Evolutionary conservation across 257 asterid genomes (phyloP).

Genomic region (Forsythia suspensa): DNA sequence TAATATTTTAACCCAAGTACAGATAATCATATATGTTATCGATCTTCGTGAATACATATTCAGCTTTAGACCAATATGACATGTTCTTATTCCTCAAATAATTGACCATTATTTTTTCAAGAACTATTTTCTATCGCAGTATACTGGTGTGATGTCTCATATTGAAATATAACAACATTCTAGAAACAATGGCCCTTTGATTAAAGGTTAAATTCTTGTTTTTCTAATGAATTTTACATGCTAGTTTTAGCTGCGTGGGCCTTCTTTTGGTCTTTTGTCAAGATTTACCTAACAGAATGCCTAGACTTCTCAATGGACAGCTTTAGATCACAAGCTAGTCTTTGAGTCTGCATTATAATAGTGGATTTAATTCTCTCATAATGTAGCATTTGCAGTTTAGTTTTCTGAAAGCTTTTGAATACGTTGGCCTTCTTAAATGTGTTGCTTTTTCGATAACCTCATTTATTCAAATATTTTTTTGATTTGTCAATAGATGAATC

Average conservation of each 20-base stretch:
- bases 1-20: neutral
- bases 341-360: neutral
- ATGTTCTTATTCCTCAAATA: neutral
- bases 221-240: neutral
- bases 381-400: neutral
- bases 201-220: neutral
- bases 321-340: neutral
- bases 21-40: neutral
- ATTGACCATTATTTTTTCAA: neutral
- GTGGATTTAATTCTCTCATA: neutral
- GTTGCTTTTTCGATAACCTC: slow-evolving; percentile 4
- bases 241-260: neutral
- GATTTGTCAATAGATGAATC: slow-evolving; percentile 48
- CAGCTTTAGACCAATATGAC: neutral
- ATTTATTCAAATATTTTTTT: slow-evolving; percentile 29
- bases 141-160: neutral
- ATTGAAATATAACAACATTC: neutral
- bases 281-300: slow-evolving; percentile 1
- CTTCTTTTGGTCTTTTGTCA: neutral
- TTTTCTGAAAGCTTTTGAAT: slow-evolving; percentile 1
- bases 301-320: neutral
- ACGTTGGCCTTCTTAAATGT: neutral
- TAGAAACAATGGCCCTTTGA: neutral
- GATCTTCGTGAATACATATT: slow-evolving; percentile 1
- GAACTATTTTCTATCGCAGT: neutral